These are phyloP conservation scores for Globisporangium nagaii DNA, from an alignment of 352 stramenopile species.

Conservation along the genomic window DNA sequence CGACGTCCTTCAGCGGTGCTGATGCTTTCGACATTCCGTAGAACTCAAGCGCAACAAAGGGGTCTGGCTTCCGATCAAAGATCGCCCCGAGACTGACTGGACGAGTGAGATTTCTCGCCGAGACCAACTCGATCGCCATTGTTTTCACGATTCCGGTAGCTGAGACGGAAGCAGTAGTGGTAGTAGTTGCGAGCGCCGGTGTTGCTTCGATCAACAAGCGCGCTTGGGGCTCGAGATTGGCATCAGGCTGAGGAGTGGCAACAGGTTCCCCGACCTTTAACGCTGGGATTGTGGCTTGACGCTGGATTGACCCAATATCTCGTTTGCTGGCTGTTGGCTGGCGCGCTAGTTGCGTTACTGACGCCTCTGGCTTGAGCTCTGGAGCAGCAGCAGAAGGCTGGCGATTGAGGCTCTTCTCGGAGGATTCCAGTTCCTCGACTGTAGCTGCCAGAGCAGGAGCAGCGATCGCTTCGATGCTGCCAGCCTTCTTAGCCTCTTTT, in stretches of 20 bases:
- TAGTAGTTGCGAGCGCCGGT: neutral
- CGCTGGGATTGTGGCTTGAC: neutral
- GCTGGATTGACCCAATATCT: neutral
- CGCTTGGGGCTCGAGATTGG: neutral
- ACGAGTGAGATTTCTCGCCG: slow-evolving; percentile 18
- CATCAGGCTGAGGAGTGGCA: neutral
- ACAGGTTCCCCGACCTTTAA: neutral
- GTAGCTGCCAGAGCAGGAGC: neutral
- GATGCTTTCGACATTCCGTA: slow-evolving; percentile 15
- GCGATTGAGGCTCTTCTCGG: neutral
- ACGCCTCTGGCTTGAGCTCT: neutral
- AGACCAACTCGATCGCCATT: slow-evolving; percentile 25
- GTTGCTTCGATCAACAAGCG: neutral
- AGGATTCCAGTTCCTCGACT: neutral
- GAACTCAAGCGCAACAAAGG: slow-evolving; percentile 28
- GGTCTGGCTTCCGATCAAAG: slow-evolving; percentile 36
- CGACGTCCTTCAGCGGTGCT: slow-evolving; percentile 23
- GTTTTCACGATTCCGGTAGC: slow-evolving; percentile 5
- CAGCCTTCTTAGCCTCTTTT: neutral
- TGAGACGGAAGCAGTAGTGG: neutral
- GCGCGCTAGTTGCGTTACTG: neutral
- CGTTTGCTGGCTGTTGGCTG: neutral
- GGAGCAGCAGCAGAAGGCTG: neutral
- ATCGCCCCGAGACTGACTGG: slow-evolving; percentile 25
- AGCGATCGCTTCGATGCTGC: neutral